Evolutionary conservation across 345 rosid species (phyloP).

Genomic region (Pelargonium nanum): DNA sequence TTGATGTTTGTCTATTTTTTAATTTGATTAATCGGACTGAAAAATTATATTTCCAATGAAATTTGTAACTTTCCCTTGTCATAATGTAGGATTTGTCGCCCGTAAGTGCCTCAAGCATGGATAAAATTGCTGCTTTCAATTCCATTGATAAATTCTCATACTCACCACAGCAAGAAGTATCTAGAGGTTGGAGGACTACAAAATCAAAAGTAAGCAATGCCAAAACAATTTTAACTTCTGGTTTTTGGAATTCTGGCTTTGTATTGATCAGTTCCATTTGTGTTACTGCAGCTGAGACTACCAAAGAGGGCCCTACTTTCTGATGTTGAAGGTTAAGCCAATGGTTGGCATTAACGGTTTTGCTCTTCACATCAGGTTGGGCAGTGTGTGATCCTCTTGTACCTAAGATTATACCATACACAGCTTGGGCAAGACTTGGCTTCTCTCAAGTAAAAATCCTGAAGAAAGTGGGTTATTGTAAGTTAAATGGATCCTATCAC

Average conservation of each 20-base stretch:
- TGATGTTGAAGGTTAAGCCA: slow-evolving; percentile 1
- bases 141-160: slow-evolving; percentile 52
- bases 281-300: slow-evolving; percentile 43
- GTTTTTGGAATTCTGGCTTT: background rate
- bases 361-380: background rate
- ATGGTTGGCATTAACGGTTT: background rate
- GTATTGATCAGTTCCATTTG: background rate
- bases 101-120: slow-evolving; percentile 11
- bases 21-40: background rate
- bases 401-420: no score
- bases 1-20: background rate
- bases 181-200: slow-evolving; percentile 82
- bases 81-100: slow-evolving; percentile 26
- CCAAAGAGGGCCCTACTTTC: slow-evolving; percentile 31
- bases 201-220: slow-evolving; percentile 49
- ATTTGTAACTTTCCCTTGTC: background rate
- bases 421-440: background rate
- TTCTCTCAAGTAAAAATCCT: background rate
- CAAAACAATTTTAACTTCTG: background rate
- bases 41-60: background rate
- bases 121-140: slow-evolving; percentile 27
- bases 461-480: background rate
- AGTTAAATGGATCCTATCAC: background rate
- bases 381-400: background rate
- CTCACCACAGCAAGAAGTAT: slow-evolving; percentile 27